Evolutionary conservation across 225 moss, liverwort and hornwort species (phyloP).

Genomic region (Pseudisothecium myosuroides): DNA sequence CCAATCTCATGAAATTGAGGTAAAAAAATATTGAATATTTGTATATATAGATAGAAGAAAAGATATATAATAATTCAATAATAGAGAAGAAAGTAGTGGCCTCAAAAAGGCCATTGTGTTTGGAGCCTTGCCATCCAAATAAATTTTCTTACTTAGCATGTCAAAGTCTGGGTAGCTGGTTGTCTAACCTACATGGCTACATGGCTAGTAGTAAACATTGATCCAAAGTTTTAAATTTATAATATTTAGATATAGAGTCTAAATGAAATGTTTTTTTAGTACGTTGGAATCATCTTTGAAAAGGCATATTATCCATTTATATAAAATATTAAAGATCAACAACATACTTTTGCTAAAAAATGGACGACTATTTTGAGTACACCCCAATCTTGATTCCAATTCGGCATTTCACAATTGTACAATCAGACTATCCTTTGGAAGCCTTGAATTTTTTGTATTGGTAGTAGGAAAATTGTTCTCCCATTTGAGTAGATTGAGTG

Average conservation of each 20-base stretch:
- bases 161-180: accelerated
- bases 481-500: neutral
- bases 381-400: accelerated
- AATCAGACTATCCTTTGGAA: neutral
- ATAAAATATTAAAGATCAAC: neutral
- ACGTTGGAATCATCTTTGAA: neutral
- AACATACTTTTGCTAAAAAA: neutral
- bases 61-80: neutral
- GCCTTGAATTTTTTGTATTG: neutral
- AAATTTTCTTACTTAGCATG: accelerated
- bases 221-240: neutral
- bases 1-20: neutral
- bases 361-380: neutral
- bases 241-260: neutral
- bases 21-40: neutral
- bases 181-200: neutral
- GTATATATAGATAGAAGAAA: neutral
- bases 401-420: neutral
- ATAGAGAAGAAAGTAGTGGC: neutral
- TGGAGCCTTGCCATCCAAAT: neutral
- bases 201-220: neutral
- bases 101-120: neutral
- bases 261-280: neutral
- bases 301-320: neutral
- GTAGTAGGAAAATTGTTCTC: neutral